Evolutionary conservation across 2,329 filamentous ascomycete species (phyloP), one percentile per base, ranked within the genome.

Genomic region (Sclerotinia borealis): DNA sequence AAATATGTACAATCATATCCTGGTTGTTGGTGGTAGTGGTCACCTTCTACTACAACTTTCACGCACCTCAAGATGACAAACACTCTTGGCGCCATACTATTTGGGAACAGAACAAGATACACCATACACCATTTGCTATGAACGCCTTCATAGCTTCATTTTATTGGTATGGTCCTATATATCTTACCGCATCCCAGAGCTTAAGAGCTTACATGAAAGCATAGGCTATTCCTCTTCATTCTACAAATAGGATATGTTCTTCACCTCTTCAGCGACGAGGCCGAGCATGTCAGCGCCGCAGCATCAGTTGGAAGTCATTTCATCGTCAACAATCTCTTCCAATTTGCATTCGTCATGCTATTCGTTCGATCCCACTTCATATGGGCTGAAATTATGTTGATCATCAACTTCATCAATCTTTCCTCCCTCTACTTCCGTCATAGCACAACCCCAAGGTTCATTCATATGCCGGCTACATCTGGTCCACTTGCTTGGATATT

Each of bases 401-500:
- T 92, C 67, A 75, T 90, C 79, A 95, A 96, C 79, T 90, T 95
- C 75, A 79, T 91, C 80, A 96, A 96, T 76, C 83, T 96, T 60
- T 83, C 83, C 10, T 81, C 83, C 41, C 83, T 93, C 37, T 96
- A 96, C 79, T 92, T 93, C 83, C 86, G 89, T 66, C 88, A 96
- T 78, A 82, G 83, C 25, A 83, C 83, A 0, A 87, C 88, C 61
- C 85, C 90, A 4, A 82, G 86, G 65, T 85, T 90, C 71, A 90
- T 96, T 69, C 92, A 96, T 76, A 79, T 87, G 13, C 85, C 91
- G 7, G 86, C 87, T 50, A 85, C 92, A 27, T 88, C 89, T 19
- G 90, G 87, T 0, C 92, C 92, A 7, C 80, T 96, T 69, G 90
- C 89, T 1, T 96, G 91, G 90, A 92, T 89, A 17, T 90, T 95